Evolutionary conservation across 2,329 filamentous ascomycete species (phyloP), one percentile per base, ranked within the genome.

Genomic region (Hawksworthiomyces lignivorus): DNA sequence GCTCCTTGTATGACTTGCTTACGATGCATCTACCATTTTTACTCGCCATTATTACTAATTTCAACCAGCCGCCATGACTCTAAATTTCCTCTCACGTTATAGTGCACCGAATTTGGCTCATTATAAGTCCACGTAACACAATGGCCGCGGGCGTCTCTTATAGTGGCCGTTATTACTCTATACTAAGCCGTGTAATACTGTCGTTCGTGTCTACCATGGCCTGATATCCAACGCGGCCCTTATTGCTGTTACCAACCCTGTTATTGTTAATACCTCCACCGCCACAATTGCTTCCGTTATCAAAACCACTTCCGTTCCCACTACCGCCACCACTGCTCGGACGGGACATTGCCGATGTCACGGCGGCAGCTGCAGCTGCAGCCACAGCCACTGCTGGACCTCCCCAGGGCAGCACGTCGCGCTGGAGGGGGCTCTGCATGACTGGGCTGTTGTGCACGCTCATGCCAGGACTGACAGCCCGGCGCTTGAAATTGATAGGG

Each of bases 201-300:
- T 96, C 90, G 58, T 87, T 87, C n/a, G 90, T 90, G 62, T 96
- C 90, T 15, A 78, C 84, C 89, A 97, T 96, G 1, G 89, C 87
- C 62, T 96, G 89, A 52, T 94, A 73, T 8, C 87, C 87, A 12
- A 94, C 71, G 26, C 86, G 63, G 48, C 69, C 82, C 58, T 72
- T 75, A 52, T 72, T 66, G 38, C 22, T 20, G 20, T 17, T 20
- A 51, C 70, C 67, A 52, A 68, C 60, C 10, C 74, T 69, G 43
- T 72, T 73, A 7, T 68, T 64, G 29, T 62, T 19, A n/a, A 33
- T 60, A 40, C 67, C 29, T 20, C n/a, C 27, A 10, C 20, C 29
- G 29, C 38, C 28, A 3, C 35, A 41, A 7, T 67, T 71, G 5
- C 65, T 65, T 39, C 70, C 70, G 47, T 69, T 62, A 48, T 50